Base-by-base conservation (phyloP, 2,329 filamentous ascomycete species). In the Fonsecaea nubica region DNA sequence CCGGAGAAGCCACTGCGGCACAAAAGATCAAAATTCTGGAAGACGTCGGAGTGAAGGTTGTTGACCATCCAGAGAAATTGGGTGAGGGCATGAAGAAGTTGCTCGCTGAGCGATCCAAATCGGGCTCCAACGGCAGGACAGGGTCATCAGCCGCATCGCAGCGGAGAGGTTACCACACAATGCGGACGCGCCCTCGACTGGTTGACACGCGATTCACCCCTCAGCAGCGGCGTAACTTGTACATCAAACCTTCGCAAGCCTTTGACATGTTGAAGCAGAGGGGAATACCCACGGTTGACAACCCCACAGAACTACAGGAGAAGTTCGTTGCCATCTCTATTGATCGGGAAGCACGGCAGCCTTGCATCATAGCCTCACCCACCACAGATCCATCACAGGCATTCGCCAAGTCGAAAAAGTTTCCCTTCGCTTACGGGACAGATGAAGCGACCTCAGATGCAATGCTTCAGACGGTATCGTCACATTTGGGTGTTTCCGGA, bases 61-160 rank as follows among this genome's bases (percentile, higher is more conserved):
- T 93, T 2, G 87, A 91, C 66, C 91, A 93, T 74, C 91, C 91
- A 0, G 89, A 90, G 57, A 88, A 90, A 68, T 90, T 94, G 68
- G 91, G 91, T 0, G 80, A 84, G 21, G 86, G 86, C 0, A 87
- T 93, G 82, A 90, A 88, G 75, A 78, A 80, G 2, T 79, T 91
- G 13, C 79, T 93, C 3, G 77, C 76, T 15, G 78, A 71, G 13
- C 74, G 74, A n/a, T 79, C 69, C 71, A 79, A 64, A 75, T 50
- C 55, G 4, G 32, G 78, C 62, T 36, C 72, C 74, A 63, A 78
- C 45, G 9, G 45, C 45, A 50, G 45, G 79, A 66, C 80, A 78
- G 53, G 48, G n/a, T 76, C 76, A 15, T 75, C 78, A 60, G 36
- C 71, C 21, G 67, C 62, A 2, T 68, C 63, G 32, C 77, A 81